These are phyloP conservation scores for Phytophthora pistaciae DNA, from an alignment of 352 stramenopile species.

Conservation along the genomic window DNA sequence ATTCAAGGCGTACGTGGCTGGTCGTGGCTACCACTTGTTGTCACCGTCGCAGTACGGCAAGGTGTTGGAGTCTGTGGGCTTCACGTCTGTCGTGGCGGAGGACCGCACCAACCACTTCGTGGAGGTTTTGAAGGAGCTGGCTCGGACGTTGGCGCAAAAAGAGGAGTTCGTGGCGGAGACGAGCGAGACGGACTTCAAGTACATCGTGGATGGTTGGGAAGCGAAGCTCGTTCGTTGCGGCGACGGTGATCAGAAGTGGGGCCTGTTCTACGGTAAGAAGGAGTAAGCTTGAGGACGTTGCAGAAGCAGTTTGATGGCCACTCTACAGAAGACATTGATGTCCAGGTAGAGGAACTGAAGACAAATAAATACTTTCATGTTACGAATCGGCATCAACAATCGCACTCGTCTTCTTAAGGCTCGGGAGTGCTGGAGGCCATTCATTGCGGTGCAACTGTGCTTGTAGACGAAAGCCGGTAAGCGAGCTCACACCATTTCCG, in stretches of 20 bases:
- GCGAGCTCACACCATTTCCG: background rate
- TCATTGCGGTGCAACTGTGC: background rate
- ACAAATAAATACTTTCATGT: background rate
- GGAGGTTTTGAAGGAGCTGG: slow-evolving; percentile 70
- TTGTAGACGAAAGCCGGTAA: background rate
- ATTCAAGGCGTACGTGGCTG: slow-evolving; percentile 69
- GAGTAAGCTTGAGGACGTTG: slow-evolving; percentile 20
- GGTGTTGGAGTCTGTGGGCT: slow-evolving; percentile 60
- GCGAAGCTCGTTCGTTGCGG: slow-evolving; percentile 72
- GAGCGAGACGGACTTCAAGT: slow-evolving; percentile 70
- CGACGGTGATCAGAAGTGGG: slow-evolving; percentile 82
- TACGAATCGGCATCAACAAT: too few species aligned
- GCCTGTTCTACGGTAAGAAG: slow-evolving; percentile 76
- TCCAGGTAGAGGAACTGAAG: too few species aligned
- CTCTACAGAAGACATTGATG: too few species aligned
- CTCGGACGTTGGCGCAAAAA: slow-evolving; percentile 62
- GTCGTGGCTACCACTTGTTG: slow-evolving; percentile 74
- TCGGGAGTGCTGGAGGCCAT: background rate
- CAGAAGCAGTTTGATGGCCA: background rate
- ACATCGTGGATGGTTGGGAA: slow-evolving; percentile 77
- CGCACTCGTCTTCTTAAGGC: background rate
- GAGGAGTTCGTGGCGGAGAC: slow-evolving; percentile 76
- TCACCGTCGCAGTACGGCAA: slow-evolving; percentile 68
- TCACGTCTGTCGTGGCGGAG: slow-evolving; percentile 61
- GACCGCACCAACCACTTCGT: slow-evolving; percentile 80